Percentiles rank a stretch among this genome's conserved stretches.
These are phyloP conservation scores for Sugiyamaella qingdaonensis DNA, from an alignment of 805 yeast species.

Conservation along the genomic window DNA sequence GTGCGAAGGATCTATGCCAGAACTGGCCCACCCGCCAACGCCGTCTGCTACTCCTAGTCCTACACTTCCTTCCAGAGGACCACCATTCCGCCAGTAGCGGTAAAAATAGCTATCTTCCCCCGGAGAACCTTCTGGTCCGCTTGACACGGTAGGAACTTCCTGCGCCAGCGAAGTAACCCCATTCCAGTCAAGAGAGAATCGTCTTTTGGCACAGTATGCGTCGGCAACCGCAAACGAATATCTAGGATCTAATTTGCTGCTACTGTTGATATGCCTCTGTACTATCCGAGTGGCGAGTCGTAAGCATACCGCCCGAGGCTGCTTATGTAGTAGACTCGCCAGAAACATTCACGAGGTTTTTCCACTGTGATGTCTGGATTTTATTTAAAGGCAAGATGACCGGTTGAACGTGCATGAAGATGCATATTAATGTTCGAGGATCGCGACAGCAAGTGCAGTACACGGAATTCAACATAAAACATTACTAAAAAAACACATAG, in stretches of 20 bases:
- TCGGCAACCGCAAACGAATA: slow-evolving; percentile 14
- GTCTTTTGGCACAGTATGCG: slow-evolving; percentile 15
- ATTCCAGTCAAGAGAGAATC: slow-evolving; percentile 2
- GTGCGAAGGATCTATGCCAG: slow-evolving; percentile 85
- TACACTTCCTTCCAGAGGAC: slow-evolving; percentile 15
- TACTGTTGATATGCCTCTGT: slow-evolving; percentile 1
- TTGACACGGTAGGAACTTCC: background rate
- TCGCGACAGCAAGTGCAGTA: too few relatives aligned
- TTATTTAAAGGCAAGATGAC: too few relatives aligned
- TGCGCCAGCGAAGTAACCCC: background rate
- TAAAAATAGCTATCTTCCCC: slow-evolving; percentile 9
- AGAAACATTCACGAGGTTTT: too few relatives aligned
- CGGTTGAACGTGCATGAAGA: too few relatives aligned
- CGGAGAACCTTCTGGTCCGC: background rate
- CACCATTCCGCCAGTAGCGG: background rate
- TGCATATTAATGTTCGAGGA: too few relatives aligned
- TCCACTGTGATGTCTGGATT: too few relatives aligned
- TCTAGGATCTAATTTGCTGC: slow-evolving; percentile 1
- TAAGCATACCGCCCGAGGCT: background rate
- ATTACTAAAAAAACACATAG: too few relatives aligned
- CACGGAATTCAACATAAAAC: too few relatives aligned
- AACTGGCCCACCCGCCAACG: slow-evolving; percentile 95
- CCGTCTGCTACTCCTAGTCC: slow-evolving; percentile 64
- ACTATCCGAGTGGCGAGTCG: background rate
- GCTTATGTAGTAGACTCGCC: too few relatives aligned